Base-by-base conservation (phyloP, 306 rosid species). In the Oxytropis ochrocephala region DNA sequence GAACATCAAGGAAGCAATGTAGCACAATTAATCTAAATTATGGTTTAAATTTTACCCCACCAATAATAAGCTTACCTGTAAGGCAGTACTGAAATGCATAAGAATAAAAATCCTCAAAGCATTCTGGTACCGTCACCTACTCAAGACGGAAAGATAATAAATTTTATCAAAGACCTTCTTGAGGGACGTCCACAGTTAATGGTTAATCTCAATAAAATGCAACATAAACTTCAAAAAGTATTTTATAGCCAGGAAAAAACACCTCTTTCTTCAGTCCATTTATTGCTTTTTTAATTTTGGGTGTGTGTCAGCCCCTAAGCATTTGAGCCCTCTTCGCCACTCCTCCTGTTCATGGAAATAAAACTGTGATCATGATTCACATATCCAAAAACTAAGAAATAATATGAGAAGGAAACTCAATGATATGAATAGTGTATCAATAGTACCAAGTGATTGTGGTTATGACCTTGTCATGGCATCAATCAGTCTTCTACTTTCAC, bases 311-410 rank as follows among this genome's bases (percentile, higher is more conserved):
- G 60, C 85, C 55, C 83, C 83, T 47, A 85, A 71, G 61, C 66
- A 66, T 76, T 77, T 82, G 66, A 86, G 79, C 59, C 96, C 96
- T 61, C 77, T 81, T 57, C 69, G 86, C 96, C 96, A 89, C 74
- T 89, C 96, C 49, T 84, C 92, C 96, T 89, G 70, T 75, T 47
- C 16, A 19, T 57, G 32, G 43, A 27, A 35, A n/a, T 30, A 58
- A 63, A 79, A 71, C 52, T 13, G 33, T 53, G 30, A 49, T 11
- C 24, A 61, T 24, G 19, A 55, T 30, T 24, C 29, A 24, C 29
- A 74, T 48, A 27, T 57, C 30, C 52, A 72, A 42, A 47, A 63
- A 38, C 33, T 17, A 59, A 63, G 69, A 48, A 58, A 32, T 35
- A 55, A 16, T 52, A 29, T 35, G 38, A 50, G 14, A 36, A 44